Evolutionary conservation across 2,329 filamentous ascomycete genomes (phyloP), one percentile per base, ranked within the genome.

Genomic region (Clonostachys solani): DNA sequence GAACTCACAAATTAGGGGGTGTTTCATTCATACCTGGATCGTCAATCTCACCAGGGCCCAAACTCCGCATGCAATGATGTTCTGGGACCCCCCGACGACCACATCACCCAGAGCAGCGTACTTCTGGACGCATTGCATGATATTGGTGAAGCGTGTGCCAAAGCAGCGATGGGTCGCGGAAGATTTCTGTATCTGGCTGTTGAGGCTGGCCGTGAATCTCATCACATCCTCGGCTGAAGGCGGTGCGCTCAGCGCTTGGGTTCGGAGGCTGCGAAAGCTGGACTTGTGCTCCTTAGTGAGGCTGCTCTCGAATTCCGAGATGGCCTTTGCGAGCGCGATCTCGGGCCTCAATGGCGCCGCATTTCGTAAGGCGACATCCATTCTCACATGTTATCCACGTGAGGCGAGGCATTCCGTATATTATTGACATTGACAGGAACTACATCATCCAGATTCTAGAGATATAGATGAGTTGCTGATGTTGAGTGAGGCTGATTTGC

Each of bases 21-120:
- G 3, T 10, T 10, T 29, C 23, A 9, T 10, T 60, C 64, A 42
- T 16, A 72, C 67, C 35, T 68, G 49, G 16, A 73, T 55, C 6
- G 66, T 63, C 52, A 67, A 61, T 46, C 69, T 61, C 17, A 72
- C 65, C 4, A 71, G 45, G 1, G 63, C 60, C 71, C 69, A 73
- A 1, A 73, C 65, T 13, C 68, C 60, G 49, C 66, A 69, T 4
- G 69, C 68, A n/a, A 72, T 54, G 3, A 73, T 43, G 42, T 72
- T 72, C 52, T 73, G 69, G 1, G 63, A 65, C 5, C 67, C 67
- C 4, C 69, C 68, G n/a, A 72, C 42, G 2, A 51, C n/a, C 10
- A 51, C 40, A 42, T 51, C 50, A 7, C 42, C 42, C 13, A 43
- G 17, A 16, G 42, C 42, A 3, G 23, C 42, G 29, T 15, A 43